Percentiles rank a stretch among this genome's conserved stretches.
Conservation (phyloP, 1,139 yeast genomes). For the Nematodospora anomalae region DNA sequence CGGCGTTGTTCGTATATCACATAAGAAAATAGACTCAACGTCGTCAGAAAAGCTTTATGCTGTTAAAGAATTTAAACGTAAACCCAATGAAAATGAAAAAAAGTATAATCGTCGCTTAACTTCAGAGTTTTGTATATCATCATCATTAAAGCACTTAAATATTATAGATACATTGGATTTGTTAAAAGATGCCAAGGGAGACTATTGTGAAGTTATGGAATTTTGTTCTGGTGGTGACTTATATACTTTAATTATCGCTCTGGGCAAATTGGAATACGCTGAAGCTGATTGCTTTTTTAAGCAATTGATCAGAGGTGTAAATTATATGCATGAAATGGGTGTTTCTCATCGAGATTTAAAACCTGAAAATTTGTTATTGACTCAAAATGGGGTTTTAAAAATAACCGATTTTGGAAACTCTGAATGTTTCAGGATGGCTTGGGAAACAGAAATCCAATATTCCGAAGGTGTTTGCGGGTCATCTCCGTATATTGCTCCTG, state of each 20-base stretch:
- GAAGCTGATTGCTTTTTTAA: constrained; percentile 97
- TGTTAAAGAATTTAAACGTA: constrained; percentile 46
- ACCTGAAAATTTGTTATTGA: constrained; percentile 85
- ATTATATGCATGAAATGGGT: constrained; percentile 96
- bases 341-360: constrained; percentile 93
- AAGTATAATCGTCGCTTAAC: constrained; percentile 47
- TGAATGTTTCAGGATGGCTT: constrained; percentile 94
- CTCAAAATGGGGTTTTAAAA: constrained; percentile 77
- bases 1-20: constrained; percentile 49
- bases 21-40: constrained; percentile 30
- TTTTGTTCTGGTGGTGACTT: constrained; percentile 94
- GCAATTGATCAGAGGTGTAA: constrained; percentile 86
- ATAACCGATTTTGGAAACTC: constrained; percentile 96
- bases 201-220: constrained; percentile 95
- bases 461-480: constrained; percentile 87
- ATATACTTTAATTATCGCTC: constrained; percentile 78
- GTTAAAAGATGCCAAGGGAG: constrained; percentile 87
- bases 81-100: constrained; percentile 45
- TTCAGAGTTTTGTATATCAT: constrained; percentile 49
- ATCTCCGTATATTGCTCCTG: constrained; percentile 95
- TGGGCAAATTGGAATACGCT: constrained; percentile 77
- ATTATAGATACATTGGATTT: constrained; percentile 86
- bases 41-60: constrained; percentile 39
- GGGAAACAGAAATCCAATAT: constrained; percentile 86
- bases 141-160: constrained; percentile 46